Conservation (phyloP, 495 filamentous ascomycete species). For the Xylaria venustula region DNA sequence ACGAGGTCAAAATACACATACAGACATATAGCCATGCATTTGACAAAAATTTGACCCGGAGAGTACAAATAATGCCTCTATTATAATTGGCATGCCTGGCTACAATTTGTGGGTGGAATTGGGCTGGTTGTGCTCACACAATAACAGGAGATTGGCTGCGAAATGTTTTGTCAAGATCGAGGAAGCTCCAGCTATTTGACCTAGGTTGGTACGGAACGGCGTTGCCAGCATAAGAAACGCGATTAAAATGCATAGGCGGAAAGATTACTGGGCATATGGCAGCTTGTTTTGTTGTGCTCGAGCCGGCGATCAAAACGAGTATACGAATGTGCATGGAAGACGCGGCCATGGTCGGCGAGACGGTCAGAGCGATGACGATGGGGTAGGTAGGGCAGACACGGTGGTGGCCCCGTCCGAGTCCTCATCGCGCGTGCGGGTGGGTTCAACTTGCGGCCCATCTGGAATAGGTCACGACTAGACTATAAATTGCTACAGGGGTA, state of each 20-base stretch:
- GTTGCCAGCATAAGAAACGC: constrained; percentile 2
- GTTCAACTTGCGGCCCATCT: constrained; percentile 20
- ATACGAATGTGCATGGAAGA: constrained; percentile 28
- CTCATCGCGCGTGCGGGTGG: constrained; percentile 2
- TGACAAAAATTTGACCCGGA: not conserved
- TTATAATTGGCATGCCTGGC: not conserved
- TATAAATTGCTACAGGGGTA: too few relatives aligned
- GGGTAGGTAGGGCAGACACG: constrained; percentile 29
- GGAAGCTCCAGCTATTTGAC: constrained; percentile 22
- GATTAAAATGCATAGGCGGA: not conserved
- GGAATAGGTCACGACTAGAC: too few relatives aligned
- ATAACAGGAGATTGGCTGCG: constrained; percentile 1
- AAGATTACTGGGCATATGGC: not conserved
- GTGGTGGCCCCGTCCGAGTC: not conserved
- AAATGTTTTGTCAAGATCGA: constrained; percentile 21
- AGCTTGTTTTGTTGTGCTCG: constrained; percentile 25
- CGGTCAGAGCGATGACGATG: constrained; percentile 19
- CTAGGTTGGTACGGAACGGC: constrained; percentile 11
- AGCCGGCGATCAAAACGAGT: constrained; percentile 44
- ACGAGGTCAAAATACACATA: constrained; percentile 4
- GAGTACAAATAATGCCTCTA: constrained; percentile 7
- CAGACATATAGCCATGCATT: constrained; percentile 27
- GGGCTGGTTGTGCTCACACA: constrained; percentile 13
- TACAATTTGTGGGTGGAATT: constrained; percentile 15
- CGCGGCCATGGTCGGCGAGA: constrained; percentile 15